Percentiles rank a stretch among this genome's conserved stretches.
These are phyloP conservation scores for Leishmania mexicana DNA, from an alignment of 208 protist species.

Conservation along the genomic window DNA sequence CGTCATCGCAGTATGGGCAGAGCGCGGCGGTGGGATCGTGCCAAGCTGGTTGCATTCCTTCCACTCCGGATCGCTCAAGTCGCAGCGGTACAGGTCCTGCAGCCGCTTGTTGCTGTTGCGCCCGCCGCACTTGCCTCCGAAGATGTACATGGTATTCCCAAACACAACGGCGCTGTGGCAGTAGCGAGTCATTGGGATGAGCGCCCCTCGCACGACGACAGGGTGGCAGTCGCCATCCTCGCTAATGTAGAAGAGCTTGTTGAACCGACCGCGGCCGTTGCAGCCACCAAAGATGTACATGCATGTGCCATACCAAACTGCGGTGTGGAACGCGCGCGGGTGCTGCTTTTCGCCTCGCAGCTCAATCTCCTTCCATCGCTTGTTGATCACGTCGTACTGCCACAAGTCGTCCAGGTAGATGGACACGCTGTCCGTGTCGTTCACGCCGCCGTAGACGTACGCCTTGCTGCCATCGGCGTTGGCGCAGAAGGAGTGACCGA, in stretches of 20 bases:
- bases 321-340: conserved; percentile 87
- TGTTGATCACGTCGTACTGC: conserved; percentile 70
- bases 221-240: conserved; percentile 45
- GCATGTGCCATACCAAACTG: conserved; percentile 62
- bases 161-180: conserved; percentile 87
- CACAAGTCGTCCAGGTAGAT: conserved; percentile 88
- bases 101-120: conserved; percentile 89
- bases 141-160: conserved; percentile 82
- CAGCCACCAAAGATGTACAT: conserved; percentile 91
- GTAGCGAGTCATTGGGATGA: conserved; percentile 65
- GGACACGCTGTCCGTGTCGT: conserved; percentile 74
- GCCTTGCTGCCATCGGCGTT: conserved; percentile 69
- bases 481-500: conserved; percentile 86
- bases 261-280: conserved; percentile 84
- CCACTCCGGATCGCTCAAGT: conserved; percentile 53
- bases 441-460: conserved; percentile 88
- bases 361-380: conserved; percentile 63
- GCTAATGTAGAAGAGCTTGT: conserved; percentile 83
- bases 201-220: conserved; percentile 9
- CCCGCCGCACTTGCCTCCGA: conserved; percentile 89
- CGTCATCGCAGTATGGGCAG: conserved; percentile 87
- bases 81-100: conserved; percentile 61
- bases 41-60: conserved; percentile 53
- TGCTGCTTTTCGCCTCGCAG: conserved; percentile 66
- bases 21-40: conserved; percentile 56